Base-by-base conservation (phyloP, 306 rosid genomes). In the Cicer cuneatum region DNA sequence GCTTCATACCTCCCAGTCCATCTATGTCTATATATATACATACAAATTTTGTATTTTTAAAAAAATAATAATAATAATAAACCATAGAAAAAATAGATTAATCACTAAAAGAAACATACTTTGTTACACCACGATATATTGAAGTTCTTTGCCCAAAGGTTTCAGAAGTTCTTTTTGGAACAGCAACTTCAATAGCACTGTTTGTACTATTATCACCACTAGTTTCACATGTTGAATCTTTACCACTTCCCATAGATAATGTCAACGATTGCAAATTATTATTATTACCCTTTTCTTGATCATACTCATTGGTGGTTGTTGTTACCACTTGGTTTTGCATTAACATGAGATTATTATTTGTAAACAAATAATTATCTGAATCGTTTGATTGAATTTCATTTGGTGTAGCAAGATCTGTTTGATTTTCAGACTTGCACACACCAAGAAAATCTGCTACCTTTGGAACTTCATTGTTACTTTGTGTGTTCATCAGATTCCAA, bases 1-100 rank as follows among this genome's bases (percentile, higher is more conserved):
- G 99, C 99, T 73, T 95, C 99, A 80, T 95, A 95, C 67, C 99
- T 87, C 41, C 98, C 99, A 1, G 99, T 95, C 99, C 99, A 95
- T 76, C 99, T 86, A 87, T 95, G 99, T 79, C 99, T 95, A 57
- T 70, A 66, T 21, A 40, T n/a, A 16, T 10, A 11, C 6, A 57
- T 33, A 46, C n/a, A 49, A 10, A 33, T 58, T 71, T 62, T 29
- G 14, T 15, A 60, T 0, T 38, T 35, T 43, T 58, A 16, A 16
- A 13, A 1, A 42, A 37, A 13, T 7, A 37, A 10, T 0, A 35
- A 69, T 24, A 62, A 7, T 29, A 72, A 12, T 0, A 8, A 35
- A 41, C 4, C 8, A 37, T 15, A 5, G 11, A 10, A 61, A 42
- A 5, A 66, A 4, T 1, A 7, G 33, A 3, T 29, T 29, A 29